A percentile compares a stretch with the other conserved stretches of the same genome.
phyloP scores from a whole-genome alignment of 2,329 filamentous ascomycete genomes.

The Fusarium scirpi region DNA sequence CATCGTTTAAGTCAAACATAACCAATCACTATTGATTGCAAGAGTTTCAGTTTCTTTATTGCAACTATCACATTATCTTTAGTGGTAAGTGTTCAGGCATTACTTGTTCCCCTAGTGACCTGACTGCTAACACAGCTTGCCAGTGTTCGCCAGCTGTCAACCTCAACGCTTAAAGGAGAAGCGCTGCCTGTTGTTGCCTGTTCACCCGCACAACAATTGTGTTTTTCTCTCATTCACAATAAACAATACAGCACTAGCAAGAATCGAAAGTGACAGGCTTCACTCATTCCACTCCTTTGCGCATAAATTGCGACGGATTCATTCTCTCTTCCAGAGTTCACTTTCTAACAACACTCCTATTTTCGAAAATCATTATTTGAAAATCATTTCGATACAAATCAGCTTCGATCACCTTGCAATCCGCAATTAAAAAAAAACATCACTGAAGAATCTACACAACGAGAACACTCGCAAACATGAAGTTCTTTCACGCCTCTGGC shows the following conservation, averaged over 20 bases:
- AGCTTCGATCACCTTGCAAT: constrained; percentile 12
- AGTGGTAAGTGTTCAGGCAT: constrained; percentile 27
- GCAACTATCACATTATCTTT: constrained; percentile 5
- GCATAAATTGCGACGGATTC: constrained; percentile 33
- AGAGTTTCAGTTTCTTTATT: not conserved
- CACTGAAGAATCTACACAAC: constrained; percentile 8
- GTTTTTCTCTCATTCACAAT: constrained; percentile 20
- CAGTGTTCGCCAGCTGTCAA: constrained; percentile 44
- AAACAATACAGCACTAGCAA: constrained; percentile 28
- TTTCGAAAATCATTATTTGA: constrained; percentile 16
- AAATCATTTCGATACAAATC: constrained; percentile 20
- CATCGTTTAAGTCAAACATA: constrained; percentile 12
- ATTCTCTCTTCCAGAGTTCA: constrained; percentile 29
- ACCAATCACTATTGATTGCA: constrained; percentile 15
- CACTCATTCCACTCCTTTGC: constrained; percentile 34
- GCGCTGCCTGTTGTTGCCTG: constrained; percentile 28
- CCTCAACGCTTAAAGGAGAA: constrained; percentile 12
- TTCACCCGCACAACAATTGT: constrained; percentile 29
- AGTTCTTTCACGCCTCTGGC: constrained; percentile 27
- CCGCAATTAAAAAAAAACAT: constrained; percentile 9
- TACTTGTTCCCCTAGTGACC: constrained; percentile 1
- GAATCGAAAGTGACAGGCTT: constrained; percentile 28
- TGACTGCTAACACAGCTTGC: constrained; percentile 11
- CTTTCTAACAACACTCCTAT: constrained; percentile 30
- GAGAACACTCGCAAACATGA: constrained; percentile 38